phyloP scores from a whole-genome alignment of 2,329 filamentous ascomycete species.

The Aspergillus ochraceus region DNA sequence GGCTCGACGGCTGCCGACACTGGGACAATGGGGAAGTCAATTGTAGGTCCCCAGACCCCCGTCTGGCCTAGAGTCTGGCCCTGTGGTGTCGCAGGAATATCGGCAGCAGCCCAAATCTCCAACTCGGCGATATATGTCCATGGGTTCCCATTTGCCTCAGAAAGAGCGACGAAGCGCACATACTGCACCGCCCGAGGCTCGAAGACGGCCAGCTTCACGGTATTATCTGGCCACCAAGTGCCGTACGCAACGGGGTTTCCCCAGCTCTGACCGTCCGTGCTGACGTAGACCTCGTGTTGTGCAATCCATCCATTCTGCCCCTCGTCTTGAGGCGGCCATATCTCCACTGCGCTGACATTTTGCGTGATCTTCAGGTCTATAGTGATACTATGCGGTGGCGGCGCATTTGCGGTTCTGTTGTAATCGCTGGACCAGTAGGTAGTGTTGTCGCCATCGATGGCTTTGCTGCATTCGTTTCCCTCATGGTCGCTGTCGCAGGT shows the following conservation, averaged over 20 bases:
- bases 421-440: slow-evolving; percentile 14
- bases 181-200: slow-evolving; percentile 12
- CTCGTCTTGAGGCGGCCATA: slow-evolving; percentile 9
- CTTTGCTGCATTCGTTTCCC: slow-evolving; percentile 9
- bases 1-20: slow-evolving; percentile 3
- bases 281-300: slow-evolving; percentile 6
- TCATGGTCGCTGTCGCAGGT: slow-evolving; percentile 10
- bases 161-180: slow-evolving; percentile 8
- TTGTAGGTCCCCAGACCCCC: slow-evolving; percentile 6
- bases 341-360: slow-evolving; percentile 16
- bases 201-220: slow-evolving; percentile 15
- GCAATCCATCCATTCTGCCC: slow-evolving; percentile 10
- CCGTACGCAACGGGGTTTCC: slow-evolving; percentile 14
- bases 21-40: slow-evolving; percentile 8
- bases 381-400: slow-evolving; percentile 3
- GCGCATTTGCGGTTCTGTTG: neutral
- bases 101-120: slow-evolving; percentile 7
- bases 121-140: slow-evolving; percentile 9
- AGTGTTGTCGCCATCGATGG: slow-evolving; percentile 11
- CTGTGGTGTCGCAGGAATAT: slow-evolving; percentile 1
- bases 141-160: too few species aligned
- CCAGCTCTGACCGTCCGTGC: slow-evolving; percentile 8
- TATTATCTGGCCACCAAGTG: slow-evolving; percentile 14
- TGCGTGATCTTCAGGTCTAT: slow-evolving; percentile 11
- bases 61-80: neutral